These are phyloP conservation scores for Ensete glaucum DNA, from an alignment of 176 grass and related monocot species.

Conservation along the genomic window DNA sequence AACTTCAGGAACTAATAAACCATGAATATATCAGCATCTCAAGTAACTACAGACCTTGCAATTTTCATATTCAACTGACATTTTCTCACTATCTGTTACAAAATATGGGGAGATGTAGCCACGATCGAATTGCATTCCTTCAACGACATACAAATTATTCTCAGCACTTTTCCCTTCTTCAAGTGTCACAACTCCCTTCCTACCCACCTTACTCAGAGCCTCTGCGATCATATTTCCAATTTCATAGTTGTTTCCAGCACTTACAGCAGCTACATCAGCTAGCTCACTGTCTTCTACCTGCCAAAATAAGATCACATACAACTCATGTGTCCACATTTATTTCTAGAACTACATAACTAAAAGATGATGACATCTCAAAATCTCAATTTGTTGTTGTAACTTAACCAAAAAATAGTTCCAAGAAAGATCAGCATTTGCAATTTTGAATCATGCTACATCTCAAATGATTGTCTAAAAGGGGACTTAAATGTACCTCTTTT, in stretches of 20 bases:
- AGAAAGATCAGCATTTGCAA: no score
- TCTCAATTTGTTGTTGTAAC: background rate
- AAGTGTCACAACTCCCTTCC: slow-evolving; percentile 93
- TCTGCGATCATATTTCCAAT: slow-evolving; percentile 95
- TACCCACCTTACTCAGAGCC: slow-evolving; percentile 91
- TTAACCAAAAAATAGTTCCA: background rate
- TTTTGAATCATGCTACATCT: no score
- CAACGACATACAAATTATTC: slow-evolving; percentile 83
- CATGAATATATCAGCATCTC: background rate
- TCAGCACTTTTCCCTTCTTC: slow-evolving; percentile 91
- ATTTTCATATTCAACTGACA: slow-evolving; percentile 79
- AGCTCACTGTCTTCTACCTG: slow-evolving; percentile 93
- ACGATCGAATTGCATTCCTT: slow-evolving; percentile 96
- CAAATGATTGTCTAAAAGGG: background rate
- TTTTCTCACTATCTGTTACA: slow-evolving; percentile 93
- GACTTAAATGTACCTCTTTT: slow-evolving; percentile 48
- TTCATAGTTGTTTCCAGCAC: slow-evolving; percentile 93
- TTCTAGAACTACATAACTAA: background rate
- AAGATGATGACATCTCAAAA: background rate
- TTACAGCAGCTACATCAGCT: slow-evolving; percentile 82
- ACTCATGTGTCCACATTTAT: background rate
- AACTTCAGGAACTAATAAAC: background rate
- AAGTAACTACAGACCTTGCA: slow-evolving; percentile 54
- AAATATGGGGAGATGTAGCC: slow-evolving; percentile 96
- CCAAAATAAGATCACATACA: background rate